Conservation (phyloP, 176 grass and related monocot genomes). For the Thinopyrum elongatum region DNA sequence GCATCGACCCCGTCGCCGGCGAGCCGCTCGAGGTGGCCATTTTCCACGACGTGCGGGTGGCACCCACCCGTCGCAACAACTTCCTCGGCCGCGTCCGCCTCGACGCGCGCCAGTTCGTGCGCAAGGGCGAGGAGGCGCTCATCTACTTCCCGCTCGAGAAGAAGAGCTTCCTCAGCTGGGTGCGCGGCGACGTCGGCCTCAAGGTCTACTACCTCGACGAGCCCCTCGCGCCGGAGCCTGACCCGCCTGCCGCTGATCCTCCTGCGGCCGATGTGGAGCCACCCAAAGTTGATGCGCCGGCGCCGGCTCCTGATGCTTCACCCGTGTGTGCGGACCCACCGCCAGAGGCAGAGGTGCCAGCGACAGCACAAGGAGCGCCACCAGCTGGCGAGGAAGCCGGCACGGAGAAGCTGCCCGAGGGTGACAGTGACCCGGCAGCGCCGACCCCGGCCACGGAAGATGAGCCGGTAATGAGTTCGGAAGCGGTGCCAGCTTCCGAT, state of each 20-base stretch:
- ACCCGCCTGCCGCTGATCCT: not conserved
- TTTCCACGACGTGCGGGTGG: slow-evolving; percentile 60
- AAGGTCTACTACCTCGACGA: slow-evolving; percentile 81
- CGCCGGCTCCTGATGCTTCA: not conserved
- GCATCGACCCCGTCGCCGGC: not conserved
- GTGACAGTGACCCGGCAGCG: slow-evolving; percentile 4
- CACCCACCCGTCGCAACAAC: slow-evolving; percentile 68
- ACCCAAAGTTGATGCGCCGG: not conserved
- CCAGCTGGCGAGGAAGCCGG: slow-evolving; percentile 1
- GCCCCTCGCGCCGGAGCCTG: slow-evolving; percentile 20
- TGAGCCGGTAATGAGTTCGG: not conserved
- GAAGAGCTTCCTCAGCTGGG: slow-evolving; percentile 78
- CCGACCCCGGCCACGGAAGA: slow-evolving; percentile 9
- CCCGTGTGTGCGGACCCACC: slow-evolving; percentile 7
- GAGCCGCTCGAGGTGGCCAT: slow-evolving; percentile 78
- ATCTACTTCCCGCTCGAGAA: slow-evolving; percentile 83
- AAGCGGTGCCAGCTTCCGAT: slow-evolving; percentile 4
- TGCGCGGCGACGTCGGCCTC: slow-evolving; percentile 72
- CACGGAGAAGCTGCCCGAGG: not conserved
- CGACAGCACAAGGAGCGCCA: not conserved
- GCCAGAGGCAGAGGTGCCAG: not conserved
- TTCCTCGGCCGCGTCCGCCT: slow-evolving; percentile 84
- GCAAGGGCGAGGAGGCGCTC: slow-evolving; percentile 88
- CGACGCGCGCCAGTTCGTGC: slow-evolving; percentile 70
- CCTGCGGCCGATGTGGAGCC: not conserved